These are phyloP conservation scores for Phaeosphaeriaceae sp. DNA, from an alignment of 2,329 filamentous ascomycete species.

Conservation along the genomic window DNA sequence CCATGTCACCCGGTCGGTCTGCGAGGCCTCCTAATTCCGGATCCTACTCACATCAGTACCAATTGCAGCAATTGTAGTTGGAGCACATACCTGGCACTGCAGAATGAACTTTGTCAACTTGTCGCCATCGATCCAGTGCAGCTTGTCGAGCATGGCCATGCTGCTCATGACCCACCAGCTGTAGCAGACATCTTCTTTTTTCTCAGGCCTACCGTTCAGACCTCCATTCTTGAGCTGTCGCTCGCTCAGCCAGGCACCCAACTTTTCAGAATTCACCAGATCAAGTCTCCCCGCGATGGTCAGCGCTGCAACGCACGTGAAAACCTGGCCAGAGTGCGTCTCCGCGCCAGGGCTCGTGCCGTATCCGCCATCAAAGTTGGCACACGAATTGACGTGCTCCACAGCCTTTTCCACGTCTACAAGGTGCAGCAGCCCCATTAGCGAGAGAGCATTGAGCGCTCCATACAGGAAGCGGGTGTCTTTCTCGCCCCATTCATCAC, in stretches of 20 bases:
- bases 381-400: conserved; percentile 78
- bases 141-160: conserved; percentile 82
- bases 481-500: conserved; percentile 95
- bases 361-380: conserved; percentile 94
- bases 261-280: conserved; percentile 78
- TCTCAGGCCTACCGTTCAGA: conserved; percentile 92
- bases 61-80: neutral
- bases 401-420: conserved; percentile 84
- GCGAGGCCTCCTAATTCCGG: conserved; percentile 82
- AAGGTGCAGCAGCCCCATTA: conserved; percentile 75
- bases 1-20: conserved; percentile 90
- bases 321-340: conserved; percentile 94
- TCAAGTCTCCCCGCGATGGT: conserved; percentile 84
- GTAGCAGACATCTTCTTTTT: conserved; percentile 96
- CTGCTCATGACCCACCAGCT: conserved; percentile 98
- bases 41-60: conserved; percentile 60
- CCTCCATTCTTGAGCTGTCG: conserved; percentile 87
- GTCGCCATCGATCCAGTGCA: conserved; percentile 91
- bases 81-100: conserved; percentile 71
- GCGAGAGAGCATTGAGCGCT: conserved; percentile 85
- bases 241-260: conserved; percentile 92
- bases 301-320: conserved; percentile 88
- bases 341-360: conserved; percentile 89
- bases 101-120: conserved; percentile 85
- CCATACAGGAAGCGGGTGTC: conserved; percentile 95